Percentiles rank a stretch among this genome's conserved stretches.
phyloP scores from a whole-genome alignment of 192 early-diverging fungal genomes.

The Linnemannia zychae region DNA sequence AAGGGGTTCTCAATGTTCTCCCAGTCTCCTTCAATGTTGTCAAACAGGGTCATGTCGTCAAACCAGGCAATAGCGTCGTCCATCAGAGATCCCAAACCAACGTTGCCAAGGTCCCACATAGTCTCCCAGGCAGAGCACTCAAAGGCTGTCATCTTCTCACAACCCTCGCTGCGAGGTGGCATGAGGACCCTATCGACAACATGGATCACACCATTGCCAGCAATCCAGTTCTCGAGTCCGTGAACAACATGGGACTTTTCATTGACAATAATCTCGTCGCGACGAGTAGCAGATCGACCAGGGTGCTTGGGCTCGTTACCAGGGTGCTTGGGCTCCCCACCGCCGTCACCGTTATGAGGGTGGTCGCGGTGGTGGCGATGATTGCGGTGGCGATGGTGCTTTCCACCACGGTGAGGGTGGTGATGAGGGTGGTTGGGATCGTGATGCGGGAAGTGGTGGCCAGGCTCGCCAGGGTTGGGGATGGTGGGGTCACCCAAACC shows the following conservation, averaged over 20 bases:
- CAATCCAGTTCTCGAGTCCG: constrained; percentile 55
- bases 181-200: constrained; percentile 57
- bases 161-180: constrained; percentile 53
- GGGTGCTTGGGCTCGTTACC: background rate
- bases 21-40: background rate
- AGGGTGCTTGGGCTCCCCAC: background rate
- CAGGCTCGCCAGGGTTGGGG: background rate
- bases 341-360: background rate
- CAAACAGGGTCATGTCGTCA: constrained; percentile 28
- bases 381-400: constrained; percentile 14
- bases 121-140: constrained; percentile 46
- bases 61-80: constrained; percentile 15
- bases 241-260: constrained; percentile 7
- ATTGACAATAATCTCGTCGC: constrained; percentile 39
- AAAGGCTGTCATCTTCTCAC: constrained; percentile 19
- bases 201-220: constrained; percentile 63
- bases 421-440: constrained; percentile 28
- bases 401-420: constrained; percentile 7
- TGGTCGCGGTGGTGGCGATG: background rate
- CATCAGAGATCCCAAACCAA: background rate
- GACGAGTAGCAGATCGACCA: background rate
- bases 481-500: background rate
- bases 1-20: background rate
- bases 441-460: constrained; percentile 14
- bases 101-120: constrained; percentile 33